These are phyloP conservation scores for Geotrichum phurueaensis DNA, from an alignment of 1,139 yeast species.

Conservation along the genomic window DNA sequence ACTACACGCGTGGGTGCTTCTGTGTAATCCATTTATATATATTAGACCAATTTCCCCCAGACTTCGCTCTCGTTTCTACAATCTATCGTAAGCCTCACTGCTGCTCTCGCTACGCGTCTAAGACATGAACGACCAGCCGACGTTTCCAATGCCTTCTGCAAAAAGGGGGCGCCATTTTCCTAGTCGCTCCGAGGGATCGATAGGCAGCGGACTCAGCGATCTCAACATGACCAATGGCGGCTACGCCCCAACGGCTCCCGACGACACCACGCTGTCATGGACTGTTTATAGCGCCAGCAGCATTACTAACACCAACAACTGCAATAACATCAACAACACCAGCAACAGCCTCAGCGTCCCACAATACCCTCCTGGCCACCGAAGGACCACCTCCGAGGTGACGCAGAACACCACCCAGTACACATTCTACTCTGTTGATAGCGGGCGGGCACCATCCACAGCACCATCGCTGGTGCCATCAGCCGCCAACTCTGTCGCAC, in stretches of 20 bases:
- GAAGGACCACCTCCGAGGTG: neutral
- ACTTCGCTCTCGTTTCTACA: neutral
- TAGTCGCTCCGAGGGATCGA: neutral
- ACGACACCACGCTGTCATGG: neutral
- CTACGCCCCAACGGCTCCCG: neutral
- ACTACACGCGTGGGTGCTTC: too few species aligned
- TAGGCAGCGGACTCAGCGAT: neutral
- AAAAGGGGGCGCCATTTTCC: neutral
- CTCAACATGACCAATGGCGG: neutral
- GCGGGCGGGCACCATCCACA: neutral
- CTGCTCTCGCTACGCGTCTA: neutral
- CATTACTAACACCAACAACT: neutral
- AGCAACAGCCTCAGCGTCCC: neutral
- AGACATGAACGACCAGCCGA: neutral
- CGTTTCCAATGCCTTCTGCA: neutral
- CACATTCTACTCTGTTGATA: conserved; percentile 1
- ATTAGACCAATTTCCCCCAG: neutral
- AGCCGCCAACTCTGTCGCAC: neutral
- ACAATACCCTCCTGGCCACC: neutral
- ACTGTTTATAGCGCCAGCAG: neutral
- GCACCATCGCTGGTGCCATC: neutral
- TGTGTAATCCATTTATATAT: neutral
- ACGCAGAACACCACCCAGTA: neutral
- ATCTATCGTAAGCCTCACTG: neutral
- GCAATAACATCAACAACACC: neutral